Percentiles rank a stretch among this genome's conserved stretches.
Evolutionary conservation across 116 monocot genomes (phyloP).

Genomic region (Phalaenopsis hybrid): DNA sequence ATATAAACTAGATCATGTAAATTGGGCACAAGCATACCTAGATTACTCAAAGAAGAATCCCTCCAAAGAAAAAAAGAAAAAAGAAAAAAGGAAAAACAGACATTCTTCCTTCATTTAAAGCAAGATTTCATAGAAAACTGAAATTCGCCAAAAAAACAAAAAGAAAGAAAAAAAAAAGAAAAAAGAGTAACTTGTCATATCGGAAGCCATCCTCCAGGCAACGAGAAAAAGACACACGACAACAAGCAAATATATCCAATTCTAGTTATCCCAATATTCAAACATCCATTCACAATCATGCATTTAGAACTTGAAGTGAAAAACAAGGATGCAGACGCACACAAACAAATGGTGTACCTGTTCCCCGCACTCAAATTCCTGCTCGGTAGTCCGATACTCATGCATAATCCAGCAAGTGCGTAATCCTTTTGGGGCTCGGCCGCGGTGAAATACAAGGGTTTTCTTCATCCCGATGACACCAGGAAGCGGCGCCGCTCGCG

Average conservation of each 20-base stretch:
- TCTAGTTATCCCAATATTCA: not conserved
- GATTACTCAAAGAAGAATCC: not conserved
- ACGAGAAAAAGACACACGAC: not conserved
- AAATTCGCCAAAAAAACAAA: not conserved
- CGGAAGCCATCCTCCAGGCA: not conserved
- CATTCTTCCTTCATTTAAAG: not conserved
- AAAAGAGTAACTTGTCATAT: not conserved
- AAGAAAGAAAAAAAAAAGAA: too few relatives aligned
- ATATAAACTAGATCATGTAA: not conserved
- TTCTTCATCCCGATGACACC: conserved; percentile 78
- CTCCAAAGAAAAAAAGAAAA: not conserved
- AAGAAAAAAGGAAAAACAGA: not conserved
- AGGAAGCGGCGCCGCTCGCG: conserved; percentile 16
- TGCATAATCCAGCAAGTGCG: conserved; percentile 90
- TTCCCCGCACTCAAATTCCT: conserved; percentile 50
- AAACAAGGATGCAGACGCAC: not conserved
- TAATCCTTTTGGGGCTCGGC: conserved; percentile 67
- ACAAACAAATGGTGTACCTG: conserved; percentile 31
- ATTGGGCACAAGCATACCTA: too few relatives aligned
- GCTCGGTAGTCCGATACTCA: conserved; percentile 72
- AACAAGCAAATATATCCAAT: not conserved
- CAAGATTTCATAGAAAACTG: not conserved
- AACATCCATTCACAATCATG: not conserved
- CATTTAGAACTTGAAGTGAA: not conserved
- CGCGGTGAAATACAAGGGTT: conserved; percentile 81